A percentile compares a stretch with the other conserved stretches of the same genome.
These are phyloP conservation scores for Panicum hallii DNA, from an alignment of 202 grass and related monocot species.

Conservation along the genomic window DNA sequence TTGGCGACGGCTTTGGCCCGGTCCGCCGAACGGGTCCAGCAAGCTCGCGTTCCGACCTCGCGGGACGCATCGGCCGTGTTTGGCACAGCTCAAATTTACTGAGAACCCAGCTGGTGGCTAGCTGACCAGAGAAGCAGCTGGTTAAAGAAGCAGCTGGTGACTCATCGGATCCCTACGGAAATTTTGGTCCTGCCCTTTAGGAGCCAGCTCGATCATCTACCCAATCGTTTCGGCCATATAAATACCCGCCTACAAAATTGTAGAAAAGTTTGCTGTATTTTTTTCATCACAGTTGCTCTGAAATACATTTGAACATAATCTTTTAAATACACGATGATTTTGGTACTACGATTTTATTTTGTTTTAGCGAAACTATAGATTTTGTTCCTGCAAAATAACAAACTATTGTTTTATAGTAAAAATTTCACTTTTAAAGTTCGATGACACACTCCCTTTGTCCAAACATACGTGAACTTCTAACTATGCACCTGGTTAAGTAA, in stretches of 20 bases:
- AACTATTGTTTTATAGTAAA: background rate
- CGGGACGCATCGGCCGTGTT: background rate
- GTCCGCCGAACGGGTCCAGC: background rate
- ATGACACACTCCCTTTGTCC: too few relatives aligned
- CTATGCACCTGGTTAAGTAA: too few relatives aligned
- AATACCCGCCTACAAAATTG: background rate
- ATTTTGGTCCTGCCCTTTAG: background rate
- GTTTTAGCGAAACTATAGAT: too few relatives aligned
- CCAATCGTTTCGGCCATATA: background rate
- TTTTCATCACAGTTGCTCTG: too few relatives aligned
- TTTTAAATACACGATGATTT: background rate
- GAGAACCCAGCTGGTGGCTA: too few relatives aligned
- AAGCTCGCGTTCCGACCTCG: background rate
- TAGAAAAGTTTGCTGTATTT: background rate
- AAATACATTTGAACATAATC: background rate
- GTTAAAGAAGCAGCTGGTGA: too few relatives aligned
- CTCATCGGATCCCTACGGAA: background rate
- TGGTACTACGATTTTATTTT: background rate
- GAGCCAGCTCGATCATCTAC: slow-evolving; percentile 1
- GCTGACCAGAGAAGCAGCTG: too few relatives aligned
- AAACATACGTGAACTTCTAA: too few relatives aligned
- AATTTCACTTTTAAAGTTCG: background rate
- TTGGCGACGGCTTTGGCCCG: background rate
- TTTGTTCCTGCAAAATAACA: background rate
- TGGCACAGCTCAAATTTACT: too few relatives aligned